Percentiles rank a stretch among this genome's conserved stretches.
Evolutionary conservation across 2,329 filamentous ascomycete genomes (phyloP).

Genomic region (Alternaria gansuensis): DNA sequence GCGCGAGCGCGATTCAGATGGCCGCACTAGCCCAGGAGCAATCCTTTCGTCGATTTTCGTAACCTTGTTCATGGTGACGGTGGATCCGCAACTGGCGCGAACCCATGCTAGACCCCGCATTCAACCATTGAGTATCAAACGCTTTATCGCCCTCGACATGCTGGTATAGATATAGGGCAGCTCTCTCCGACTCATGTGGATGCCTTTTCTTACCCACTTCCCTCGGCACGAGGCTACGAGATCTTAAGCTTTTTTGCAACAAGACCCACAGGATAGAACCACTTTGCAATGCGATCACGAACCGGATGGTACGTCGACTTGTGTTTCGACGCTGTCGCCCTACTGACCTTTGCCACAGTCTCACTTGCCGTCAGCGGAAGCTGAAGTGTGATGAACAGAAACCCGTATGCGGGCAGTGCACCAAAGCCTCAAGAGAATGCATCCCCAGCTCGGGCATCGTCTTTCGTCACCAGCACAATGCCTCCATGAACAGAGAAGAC

Average conservation of each 20-base stretch:
- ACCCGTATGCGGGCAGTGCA: conserved; percentile 68
- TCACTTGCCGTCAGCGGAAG: conserved; percentile 68
- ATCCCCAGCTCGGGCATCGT: conserved; percentile 69
- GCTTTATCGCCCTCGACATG: conserved; percentile 36
- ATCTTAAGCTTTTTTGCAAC: conserved; percentile 21
- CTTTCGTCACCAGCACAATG: conserved; percentile 74
- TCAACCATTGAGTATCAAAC: conserved; percentile 34
- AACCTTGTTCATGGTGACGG: conserved; percentile 39
- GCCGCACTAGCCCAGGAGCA: conserved; percentile 41
- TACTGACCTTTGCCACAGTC: conserved; percentile 34
- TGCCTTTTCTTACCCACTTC: conserved; percentile 35
- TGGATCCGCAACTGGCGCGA: conserved; percentile 46
- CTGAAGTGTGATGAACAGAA: conserved; percentile 72
- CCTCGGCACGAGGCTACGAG: conserved; percentile 32
- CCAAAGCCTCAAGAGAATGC: conserved; percentile 68
- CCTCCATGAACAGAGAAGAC: conserved; percentile 68
- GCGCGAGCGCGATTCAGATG: conserved; percentile 42
- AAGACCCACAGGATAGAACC: conserved; percentile 28
- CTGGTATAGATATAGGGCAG: conserved; percentile 45
- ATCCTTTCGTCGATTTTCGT: conserved; percentile 34
- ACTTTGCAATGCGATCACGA: conserved; percentile 50
- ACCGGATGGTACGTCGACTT: conserved; percentile 51
- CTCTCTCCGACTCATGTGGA: conserved; percentile 37
- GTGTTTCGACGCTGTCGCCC: conserved; percentile 7
- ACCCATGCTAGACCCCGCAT: conserved; percentile 51